A percentile compares a stretch with the other conserved stretches of the same genome.
These are phyloP conservation scores for Leccinum brunneo-olivaceum DNA, from an alignment of 1,284 basidiomycete species.

Conservation along the genomic window DNA sequence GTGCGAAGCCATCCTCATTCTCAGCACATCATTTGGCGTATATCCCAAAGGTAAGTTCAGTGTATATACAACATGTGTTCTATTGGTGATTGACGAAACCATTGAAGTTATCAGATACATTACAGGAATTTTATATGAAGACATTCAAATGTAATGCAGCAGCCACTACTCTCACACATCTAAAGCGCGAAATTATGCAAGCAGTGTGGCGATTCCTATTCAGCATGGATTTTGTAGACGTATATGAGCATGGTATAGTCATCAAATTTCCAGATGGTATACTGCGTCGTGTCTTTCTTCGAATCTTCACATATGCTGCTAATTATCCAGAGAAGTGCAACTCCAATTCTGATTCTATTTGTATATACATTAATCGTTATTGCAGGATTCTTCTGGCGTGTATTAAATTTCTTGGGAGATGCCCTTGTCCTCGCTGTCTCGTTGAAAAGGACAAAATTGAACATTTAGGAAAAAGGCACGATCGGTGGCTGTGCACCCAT, in stretches of 20 bases:
- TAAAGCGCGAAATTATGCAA: neutral
- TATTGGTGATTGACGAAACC: neutral
- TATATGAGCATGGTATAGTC: neutral
- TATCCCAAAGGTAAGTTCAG: conserved; percentile 21
- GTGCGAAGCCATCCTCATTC: conserved; percentile 1
- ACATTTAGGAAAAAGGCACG: neutral
- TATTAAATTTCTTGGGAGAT: neutral
- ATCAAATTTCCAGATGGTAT: neutral
- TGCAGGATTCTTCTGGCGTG: neutral
- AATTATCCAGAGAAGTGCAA: conserved; percentile 33
- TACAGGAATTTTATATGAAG: neutral
- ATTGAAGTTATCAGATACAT: neutral
- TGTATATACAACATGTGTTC: neutral
- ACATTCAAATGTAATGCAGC: neutral
- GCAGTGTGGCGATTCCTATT: neutral
- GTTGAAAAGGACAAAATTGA: neutral
- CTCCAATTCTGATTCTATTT: neutral
- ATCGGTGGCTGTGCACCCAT: no score
- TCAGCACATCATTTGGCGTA: conserved; percentile 30
- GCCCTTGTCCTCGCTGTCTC: neutral
- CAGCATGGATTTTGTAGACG: neutral
- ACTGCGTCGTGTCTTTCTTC: conserved; percentile 12
- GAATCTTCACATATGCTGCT: conserved; percentile 23
- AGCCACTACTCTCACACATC: neutral
- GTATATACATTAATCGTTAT: neutral